Percentiles rank a stretch among this genome's conserved stretches.
Evolutionary conservation across 371 early-diverging fungal species (phyloP).

Genomic region (Zychaea mexicana): DNA sequence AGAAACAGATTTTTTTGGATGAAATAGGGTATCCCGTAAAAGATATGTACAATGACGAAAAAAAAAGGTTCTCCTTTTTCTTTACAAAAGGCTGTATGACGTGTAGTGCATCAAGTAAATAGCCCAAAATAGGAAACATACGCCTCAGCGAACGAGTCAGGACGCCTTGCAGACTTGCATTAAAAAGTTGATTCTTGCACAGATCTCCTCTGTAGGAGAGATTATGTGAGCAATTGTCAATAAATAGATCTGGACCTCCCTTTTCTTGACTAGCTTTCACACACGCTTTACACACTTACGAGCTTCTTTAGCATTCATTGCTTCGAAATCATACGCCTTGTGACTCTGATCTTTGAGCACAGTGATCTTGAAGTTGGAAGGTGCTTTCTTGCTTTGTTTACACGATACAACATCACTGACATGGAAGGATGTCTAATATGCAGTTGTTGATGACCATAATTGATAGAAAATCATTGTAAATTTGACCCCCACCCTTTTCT

Average conservation of each 20-base stretch:
- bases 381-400: slow-evolving; percentile 76
- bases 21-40: not conserved
- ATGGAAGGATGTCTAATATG: slow-evolving; percentile 72
- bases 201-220: slow-evolving; percentile 43
- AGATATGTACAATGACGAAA: slow-evolving; percentile 5
- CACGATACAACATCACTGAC: slow-evolving; percentile 78
- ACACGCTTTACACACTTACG: slow-evolving; percentile 53
- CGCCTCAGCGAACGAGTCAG: not conserved
- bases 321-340: slow-evolving; percentile 85
- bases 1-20: not conserved
- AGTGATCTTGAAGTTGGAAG: slow-evolving; percentile 74
- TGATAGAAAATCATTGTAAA: no score
- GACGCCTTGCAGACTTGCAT: slow-evolving; percentile 45
- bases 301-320: slow-evolving; percentile 68
- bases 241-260: no score
- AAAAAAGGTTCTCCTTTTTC: not conserved
- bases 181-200: slow-evolving; percentile 41
- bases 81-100: not conserved
- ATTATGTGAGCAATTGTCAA: no score
- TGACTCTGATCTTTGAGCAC: slow-evolving; percentile 66
- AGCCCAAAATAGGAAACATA: not conserved
- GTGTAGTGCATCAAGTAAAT: not conserved
- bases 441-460: not conserved
- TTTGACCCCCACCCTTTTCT: no score
- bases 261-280: no score